These are phyloP conservation scores for Phaeomoniella chlamydospora DNA, from an alignment of 2,329 filamentous ascomycete genomes.

Conservation along the genomic window DNA sequence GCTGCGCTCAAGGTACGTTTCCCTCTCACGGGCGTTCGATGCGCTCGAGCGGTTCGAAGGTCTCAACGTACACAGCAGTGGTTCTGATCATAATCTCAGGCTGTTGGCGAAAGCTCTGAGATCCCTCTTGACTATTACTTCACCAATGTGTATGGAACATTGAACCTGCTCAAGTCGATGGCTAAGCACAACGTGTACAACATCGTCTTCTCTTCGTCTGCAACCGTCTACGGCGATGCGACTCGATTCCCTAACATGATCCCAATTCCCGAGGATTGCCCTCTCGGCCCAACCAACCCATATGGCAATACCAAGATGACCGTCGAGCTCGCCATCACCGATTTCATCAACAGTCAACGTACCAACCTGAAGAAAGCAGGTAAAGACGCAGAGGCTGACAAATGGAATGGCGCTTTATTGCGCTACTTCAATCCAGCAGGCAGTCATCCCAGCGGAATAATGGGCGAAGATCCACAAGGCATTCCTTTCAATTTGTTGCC, in stretches of 20 bases:
- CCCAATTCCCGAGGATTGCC: constrained; percentile 92
- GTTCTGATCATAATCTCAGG: constrained; percentile 34
- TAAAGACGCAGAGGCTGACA: constrained; percentile 53
- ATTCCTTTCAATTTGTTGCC: constrained; percentile 93
- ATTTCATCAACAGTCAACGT: constrained; percentile 77
- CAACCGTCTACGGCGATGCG: constrained; percentile 95
- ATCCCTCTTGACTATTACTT: constrained; percentile 96
- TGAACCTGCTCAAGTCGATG: constrained; percentile 78
- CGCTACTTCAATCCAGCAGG: constrained; percentile 98
- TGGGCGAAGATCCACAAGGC: constrained; percentile 95
- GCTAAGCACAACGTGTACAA: constrained; percentile 79
- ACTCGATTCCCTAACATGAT: constrained; percentile 97
- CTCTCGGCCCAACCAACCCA: constrained; percentile 89
- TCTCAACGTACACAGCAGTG: too few relatives aligned
- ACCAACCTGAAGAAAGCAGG: constrained; percentile 68
- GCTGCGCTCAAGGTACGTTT: constrained; percentile 81
- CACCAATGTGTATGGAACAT: constrained; percentile 88
- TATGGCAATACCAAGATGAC: constrained; percentile 94
- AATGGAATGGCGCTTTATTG: constrained; percentile 86
- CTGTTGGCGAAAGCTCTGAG: constrained; percentile 87
- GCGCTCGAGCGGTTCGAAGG: too few relatives aligned
- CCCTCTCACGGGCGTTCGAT: too few relatives aligned
- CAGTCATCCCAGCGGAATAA: constrained; percentile 85
- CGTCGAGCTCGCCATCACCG: constrained; percentile 83
- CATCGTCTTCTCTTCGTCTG: constrained; percentile 96